Conservation (phyloP, 192 early-diverging fungal genomes). For the Phlyctochytrium arcticum region DNA sequence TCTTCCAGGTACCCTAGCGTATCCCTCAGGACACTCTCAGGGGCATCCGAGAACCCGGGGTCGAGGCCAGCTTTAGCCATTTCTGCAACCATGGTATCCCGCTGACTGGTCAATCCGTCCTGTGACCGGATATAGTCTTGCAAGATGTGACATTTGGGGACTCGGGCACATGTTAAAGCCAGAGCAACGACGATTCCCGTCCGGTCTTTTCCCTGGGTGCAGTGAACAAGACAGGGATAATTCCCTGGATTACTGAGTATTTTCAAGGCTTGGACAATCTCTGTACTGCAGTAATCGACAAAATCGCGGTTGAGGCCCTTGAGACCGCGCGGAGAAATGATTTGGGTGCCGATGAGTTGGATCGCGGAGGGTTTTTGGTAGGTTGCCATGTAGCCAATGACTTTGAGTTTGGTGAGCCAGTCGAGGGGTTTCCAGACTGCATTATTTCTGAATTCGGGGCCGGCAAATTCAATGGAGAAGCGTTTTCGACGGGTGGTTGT, state of each 20-base stretch:
- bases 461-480: slow-evolving; percentile 35
- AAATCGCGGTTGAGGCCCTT: slow-evolving; percentile 39
- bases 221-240: slow-evolving; percentile 47
- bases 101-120: slow-evolving; percentile 10
- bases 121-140: slow-evolving; percentile 17
- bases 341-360: slow-evolving; percentile 17
- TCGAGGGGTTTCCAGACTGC: slow-evolving; percentile 25
- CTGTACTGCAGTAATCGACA: slow-evolving; percentile 25
- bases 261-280: slow-evolving; percentile 28
- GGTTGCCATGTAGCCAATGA: slow-evolving; percentile 26
- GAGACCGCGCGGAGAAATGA: slow-evolving; percentile 34
- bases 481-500: slow-evolving; percentile 7
- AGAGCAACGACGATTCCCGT: slow-evolving; percentile 33
- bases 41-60: slow-evolving; percentile 18
- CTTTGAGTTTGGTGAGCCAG: slow-evolving; percentile 11
- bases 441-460: slow-evolving; percentile 15
- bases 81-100: slow-evolving; percentile 21
- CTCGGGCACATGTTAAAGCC: slow-evolving; percentile 11
- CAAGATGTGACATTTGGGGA: slow-evolving; percentile 22
- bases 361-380: slow-evolving; percentile 25
- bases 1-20: slow-evolving; percentile 12
- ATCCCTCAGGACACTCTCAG: slow-evolving; percentile 7
- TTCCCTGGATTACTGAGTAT: slow-evolving; percentile 19
- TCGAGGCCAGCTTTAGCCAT: slow-evolving; percentile 30
- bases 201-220: slow-evolving; percentile 49